Evolutionary conservation across 2,329 filamentous ascomycete species (phyloP), one percentile per base, ranked within the genome.

Genomic region (Monosporascus cannonballus): DNA sequence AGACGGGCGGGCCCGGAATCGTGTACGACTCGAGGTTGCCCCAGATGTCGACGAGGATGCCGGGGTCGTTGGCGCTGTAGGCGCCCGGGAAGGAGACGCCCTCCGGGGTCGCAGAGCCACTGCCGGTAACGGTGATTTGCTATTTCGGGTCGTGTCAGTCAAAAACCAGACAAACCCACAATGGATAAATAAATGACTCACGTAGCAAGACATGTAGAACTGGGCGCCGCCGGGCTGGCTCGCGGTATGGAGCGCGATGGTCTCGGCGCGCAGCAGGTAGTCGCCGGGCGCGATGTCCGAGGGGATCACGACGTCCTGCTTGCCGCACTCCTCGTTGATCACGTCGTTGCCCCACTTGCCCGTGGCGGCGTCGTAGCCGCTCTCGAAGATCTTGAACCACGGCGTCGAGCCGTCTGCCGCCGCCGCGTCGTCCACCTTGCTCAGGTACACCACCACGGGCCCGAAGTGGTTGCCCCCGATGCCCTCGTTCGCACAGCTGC

Each of bases 381-480:
- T 66, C 57, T 74, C 68, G 61, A 71, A 77, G 59, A 80, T 69
- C 68, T 81, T 81, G 70, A 80, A 79, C 76, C 76, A 80, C 4
- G 67, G 66, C 3, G 68, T 63, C 9, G 71, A 71, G 27, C 72
- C 71, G 54, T 72, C 69, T 50, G 75, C 73, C 1, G 69, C 71
- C 24, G 69, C 59, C 3, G 77, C 73, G 57, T 79, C 73, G 4
- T 66, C 58, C 4, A 80, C 77, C 57, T 77, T 74, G 57, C 70
- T 69, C 54, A 79, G 62, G 65, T 79, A 79, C 3, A 73, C 71
- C 27, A 74, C 67, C 8, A 80, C 72, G 2, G 77, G 77, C 1
- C 77, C 76, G 60, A 75, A 76, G 64, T 80, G 77, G 48, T 72
- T 72, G 27, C 77, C 77, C 22, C 77, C 77, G 54, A 80, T 78